Base-by-base conservation (phyloP, 2,329 filamentous ascomycete species). In the Sphaerostilbella broomeana region DNA sequence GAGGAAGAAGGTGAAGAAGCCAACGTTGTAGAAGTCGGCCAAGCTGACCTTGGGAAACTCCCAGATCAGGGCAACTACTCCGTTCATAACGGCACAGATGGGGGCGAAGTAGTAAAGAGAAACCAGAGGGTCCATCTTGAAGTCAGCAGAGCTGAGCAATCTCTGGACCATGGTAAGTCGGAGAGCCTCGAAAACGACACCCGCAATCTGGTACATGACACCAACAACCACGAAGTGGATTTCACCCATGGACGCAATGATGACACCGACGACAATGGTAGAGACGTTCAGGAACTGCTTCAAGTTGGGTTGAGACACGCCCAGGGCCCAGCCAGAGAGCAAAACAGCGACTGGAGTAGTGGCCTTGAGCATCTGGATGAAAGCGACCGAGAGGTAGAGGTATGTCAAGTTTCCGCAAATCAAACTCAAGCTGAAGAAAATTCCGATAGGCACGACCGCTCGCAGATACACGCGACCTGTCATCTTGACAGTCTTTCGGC, bases 321-420 rank as follows among this genome's bases (percentile, higher is more conserved):
- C 86, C 56, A 97, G 80, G 38, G 74, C 71, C 90, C 92, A 97
- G 51, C 87, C 86, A 27, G 86, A 84, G 51, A 97, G 67, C 26
- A 98, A 79, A 37, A 97, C 89, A 38, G 88, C 89, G 44, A 97
- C 89, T 12, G 92, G 92, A 21, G 86, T 97, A 29, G 88, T 95
- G 51, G 92, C 92, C 84, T 97, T 97, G 64, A 97, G 81, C 90
- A 97, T 97, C 73, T 97, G 90, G 57, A 97, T 97, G 65, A 97
- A 97, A 45, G 90, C 85, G 43, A 97, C 90, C 51, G 84, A 92
- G 46, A 97, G 78, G 66, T 95, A 95, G 40, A 95, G 77, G 61
- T 97, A 97, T 53, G 90, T 88, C 66, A 94, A 68, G 70, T 97
- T 97, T 59, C 89, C 88, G 66, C 88, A 95, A 61, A 97, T 95